Evolutionary conservation across 2,329 filamentous ascomycete genomes (phyloP).

Genomic region (Fusarium sulawesiense): DNA sequence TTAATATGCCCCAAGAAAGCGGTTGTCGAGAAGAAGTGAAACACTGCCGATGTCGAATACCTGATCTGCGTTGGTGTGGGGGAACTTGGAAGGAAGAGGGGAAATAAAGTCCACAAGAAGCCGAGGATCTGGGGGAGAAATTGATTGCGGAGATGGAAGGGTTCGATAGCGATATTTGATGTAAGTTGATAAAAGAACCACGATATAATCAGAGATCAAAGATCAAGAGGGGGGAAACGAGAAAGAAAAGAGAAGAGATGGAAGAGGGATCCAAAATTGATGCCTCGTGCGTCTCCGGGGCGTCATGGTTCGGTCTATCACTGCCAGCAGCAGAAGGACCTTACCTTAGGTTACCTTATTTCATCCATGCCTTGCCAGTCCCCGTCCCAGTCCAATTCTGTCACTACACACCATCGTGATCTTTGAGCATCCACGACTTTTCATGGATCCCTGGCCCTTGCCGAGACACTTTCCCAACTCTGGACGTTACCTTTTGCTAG

Average conservation of each 20-base stretch:
- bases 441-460: conserved; percentile 43
- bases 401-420: conserved; percentile 47
- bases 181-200: conserved; percentile 5
- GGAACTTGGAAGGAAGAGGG: conserved; percentile 14
- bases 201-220: conserved; percentile 20
- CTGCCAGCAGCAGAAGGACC: conserved; percentile 36
- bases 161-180: conserved; percentile 24
- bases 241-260: conserved; percentile 34
- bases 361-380: conserved; percentile 6
- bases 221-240: conserved; percentile 22
- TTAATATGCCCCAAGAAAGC: conserved; percentile 5
- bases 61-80: conserved; percentile 37
- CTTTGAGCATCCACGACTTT: conserved; percentile 38
- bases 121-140: conserved; percentile 38
- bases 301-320: conserved; percentile 46
- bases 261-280: conserved; percentile 38
- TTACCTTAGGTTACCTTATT: conserved; percentile 17
- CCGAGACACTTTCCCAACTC: conserved; percentile 39
- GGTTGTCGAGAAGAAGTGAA: conserved; percentile 11
- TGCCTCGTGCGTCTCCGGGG: conserved; percentile 41
- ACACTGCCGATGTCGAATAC: conserved; percentile 17
- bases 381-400: conserved; percentile 18
- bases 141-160: conserved; percentile 24
- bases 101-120: conserved; percentile 23
- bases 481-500: conserved; percentile 30